A percentile compares a stretch with the other conserved stretches of the same genome.
Conservation (phyloP, 768 basidiomycete species). For the Suillus brevipes region DNA sequence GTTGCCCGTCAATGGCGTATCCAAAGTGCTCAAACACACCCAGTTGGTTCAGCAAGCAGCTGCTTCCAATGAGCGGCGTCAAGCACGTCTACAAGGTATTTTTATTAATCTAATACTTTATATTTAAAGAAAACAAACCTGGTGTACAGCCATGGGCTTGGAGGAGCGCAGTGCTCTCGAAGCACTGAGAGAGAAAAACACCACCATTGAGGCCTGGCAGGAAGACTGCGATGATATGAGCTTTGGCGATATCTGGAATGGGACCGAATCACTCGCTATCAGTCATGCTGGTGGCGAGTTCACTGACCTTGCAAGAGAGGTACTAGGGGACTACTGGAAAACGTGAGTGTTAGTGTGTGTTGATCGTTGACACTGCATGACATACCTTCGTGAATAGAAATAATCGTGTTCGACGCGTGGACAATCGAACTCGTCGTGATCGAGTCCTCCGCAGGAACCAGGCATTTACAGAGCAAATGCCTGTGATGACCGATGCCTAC, state of each 20-base stretch:
- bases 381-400: background rate
- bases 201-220: background rate
- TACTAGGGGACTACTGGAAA: constrained; percentile 7
- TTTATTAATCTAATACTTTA: background rate
- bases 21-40: background rate
- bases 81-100: background rate
- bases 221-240: background rate
- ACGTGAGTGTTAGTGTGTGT: constrained; percentile 2
- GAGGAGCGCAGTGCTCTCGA: background rate
- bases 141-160: background rate
- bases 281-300: constrained; percentile 14
- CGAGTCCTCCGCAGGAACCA: background rate
- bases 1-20: background rate
- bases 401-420: background rate
- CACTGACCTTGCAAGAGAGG: constrained; percentile 1
- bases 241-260: constrained; percentile 4
- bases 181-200: background rate
- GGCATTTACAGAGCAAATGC: constrained; percentile 6
- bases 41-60: background rate
- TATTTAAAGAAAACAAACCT: background rate
- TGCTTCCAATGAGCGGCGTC: background rate
- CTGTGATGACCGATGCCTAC: constrained; percentile 2
- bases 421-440: constrained; percentile 4
- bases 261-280: background rate
- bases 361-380: background rate